Evolutionary conservation across 2,329 filamentous ascomycete genomes (phyloP), one percentile per base, ranked within the genome.

Genomic region (Xenosphaeropsis pyriputrescens): DNA sequence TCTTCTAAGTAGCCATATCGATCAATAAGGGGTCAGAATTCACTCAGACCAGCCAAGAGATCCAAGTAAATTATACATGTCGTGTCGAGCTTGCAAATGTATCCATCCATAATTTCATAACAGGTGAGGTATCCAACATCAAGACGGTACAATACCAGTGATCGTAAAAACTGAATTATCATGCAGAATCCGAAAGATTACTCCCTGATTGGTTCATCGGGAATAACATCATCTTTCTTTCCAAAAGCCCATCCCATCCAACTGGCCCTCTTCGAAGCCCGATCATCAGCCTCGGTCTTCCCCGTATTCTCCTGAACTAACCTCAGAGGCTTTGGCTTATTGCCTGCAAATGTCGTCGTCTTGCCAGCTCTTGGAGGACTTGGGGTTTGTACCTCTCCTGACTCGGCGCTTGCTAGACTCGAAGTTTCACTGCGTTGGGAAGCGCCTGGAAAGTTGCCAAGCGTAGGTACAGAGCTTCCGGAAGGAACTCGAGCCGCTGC

Each of bases 281-380:
- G 15, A n/a, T 34, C 44, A 29, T 46, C 43, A 22, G 47, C 55
- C 34, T 53, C 51, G 39, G 61, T 62, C 37, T 58, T 61, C 2
- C 72, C 70, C 16, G 60, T 57, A 46, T 79, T 79, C 61, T 93
- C 85, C 59, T 91, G 83, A 34, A 96, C 86, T 19, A 98, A 68
- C 13, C 89, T 72, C 46, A 98, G 64, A 6, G 89, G 89, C 29
- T 88, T 72, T 41, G 93, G 77, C 59, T 91, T 91, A 51, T 78
- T 79, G 33, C 75, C 75, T 4, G 71, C 72, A 39, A 72, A 73
- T 2, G 69, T 74, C 29, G 67, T 72, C 41, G 64, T 62, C 56
- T 73, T 72, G 50, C 76, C 52, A 34, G 57, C 55, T 9, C 73
- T 64, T 13, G 74, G 74, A 18, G 72, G 72, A 3, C 57, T 52